Evolutionary conservation across 2,329 filamentous ascomycete genomes (phyloP), one percentile per base, ranked within the genome.

Genomic region (Aspergillus viridinutans): DNA sequence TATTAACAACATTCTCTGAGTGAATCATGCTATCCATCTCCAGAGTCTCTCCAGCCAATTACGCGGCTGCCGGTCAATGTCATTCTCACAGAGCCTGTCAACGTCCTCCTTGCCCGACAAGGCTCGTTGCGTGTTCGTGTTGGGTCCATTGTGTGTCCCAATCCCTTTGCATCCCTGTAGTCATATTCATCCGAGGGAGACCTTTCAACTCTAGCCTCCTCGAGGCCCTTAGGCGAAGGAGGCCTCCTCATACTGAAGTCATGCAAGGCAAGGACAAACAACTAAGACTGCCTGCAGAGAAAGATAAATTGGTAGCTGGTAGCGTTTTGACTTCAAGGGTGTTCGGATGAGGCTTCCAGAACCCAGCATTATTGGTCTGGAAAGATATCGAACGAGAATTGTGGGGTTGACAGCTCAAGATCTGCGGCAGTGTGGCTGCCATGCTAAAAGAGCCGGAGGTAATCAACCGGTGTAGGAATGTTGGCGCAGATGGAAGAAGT

Each of bases 71-170:
- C 64, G 67, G n/a, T 74, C 71, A 7, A 72, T 68, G 64, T 78
- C 77, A 48, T 72, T 67, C 32, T 67, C 71, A 57, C 77, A 76
- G 60, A 78, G 64, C 21, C 72, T 69, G 57, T 80, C 78, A 38
- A 79, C 74, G 55, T 78, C 74, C 10, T 74, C 72, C 62, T 78
- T 80, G 10, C 77, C 77, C 23, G 70, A 76, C 26, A 77, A 62
- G 51, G 70, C 72, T 45, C 74, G 72, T 48, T 74, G 54, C 1
- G 67, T 69, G 45, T 65, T 28, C 4, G 7, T 43, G 40, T 42
- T 43, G n/a, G 20, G 2, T 10, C 40, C n/a, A 12, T 20, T 21
- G 9, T 20, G 38, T 8, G n/a, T 42, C 38, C n/a, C 6, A 42
- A 42, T 7, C 20, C 40, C 40, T 42, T 42, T n/a, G 40, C 5